These are phyloP conservation scores for Yamadazyma sp. DNA, from an alignment of 805 yeast species.

Conservation along the genomic window DNA sequence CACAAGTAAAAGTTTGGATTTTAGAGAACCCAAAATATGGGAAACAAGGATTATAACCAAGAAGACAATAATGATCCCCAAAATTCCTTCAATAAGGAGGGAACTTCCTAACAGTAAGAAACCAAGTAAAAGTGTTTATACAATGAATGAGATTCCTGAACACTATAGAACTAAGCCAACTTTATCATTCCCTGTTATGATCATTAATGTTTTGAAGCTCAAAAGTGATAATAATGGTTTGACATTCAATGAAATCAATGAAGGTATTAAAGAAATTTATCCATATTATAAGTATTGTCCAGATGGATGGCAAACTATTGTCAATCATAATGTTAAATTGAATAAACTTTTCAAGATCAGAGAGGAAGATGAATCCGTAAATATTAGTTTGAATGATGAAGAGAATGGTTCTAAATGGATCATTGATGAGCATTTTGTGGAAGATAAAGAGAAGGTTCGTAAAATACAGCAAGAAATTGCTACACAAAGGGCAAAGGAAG, in stretches of 20 bases:
- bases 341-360: slow-evolving; percentile 68
- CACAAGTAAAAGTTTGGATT: slow-evolving; percentile 1
- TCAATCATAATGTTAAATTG: slow-evolving; percentile 82
- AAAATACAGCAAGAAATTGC: slow-evolving; percentile 61
- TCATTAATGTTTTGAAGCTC: slow-evolving; percentile 73
- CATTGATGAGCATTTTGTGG: slow-evolving; percentile 77
- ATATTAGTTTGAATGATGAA: slow-evolving; percentile 36
- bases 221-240: slow-evolving; percentile 68
- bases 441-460: slow-evolving; percentile 75
- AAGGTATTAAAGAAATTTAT: slow-evolving; percentile 79
- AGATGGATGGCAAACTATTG: slow-evolving; percentile 97
- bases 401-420: slow-evolving; percentile 90
- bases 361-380: background rate
- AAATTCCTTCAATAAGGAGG: slow-evolving; percentile 27
- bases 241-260: slow-evolving; percentile 66
- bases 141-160: slow-evolving; percentile 83
- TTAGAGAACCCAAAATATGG: slow-evolving; percentile 20
- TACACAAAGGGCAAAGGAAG: slow-evolving; percentile 56
- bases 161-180: slow-evolving; percentile 84
- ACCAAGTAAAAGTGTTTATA: slow-evolving; percentile 60
- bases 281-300: slow-evolving; percentile 93
- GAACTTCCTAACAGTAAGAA: slow-evolving; percentile 37
- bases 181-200: slow-evolving; percentile 73
- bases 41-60: slow-evolving; percentile 29
- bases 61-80: slow-evolving; percentile 29